Percentiles rank a stretch among this genome's conserved stretches.
Evolutionary conservation across 2,329 filamentous ascomycete genomes (phyloP).

Genomic region (Mycosphaerelloides madeirae): DNA sequence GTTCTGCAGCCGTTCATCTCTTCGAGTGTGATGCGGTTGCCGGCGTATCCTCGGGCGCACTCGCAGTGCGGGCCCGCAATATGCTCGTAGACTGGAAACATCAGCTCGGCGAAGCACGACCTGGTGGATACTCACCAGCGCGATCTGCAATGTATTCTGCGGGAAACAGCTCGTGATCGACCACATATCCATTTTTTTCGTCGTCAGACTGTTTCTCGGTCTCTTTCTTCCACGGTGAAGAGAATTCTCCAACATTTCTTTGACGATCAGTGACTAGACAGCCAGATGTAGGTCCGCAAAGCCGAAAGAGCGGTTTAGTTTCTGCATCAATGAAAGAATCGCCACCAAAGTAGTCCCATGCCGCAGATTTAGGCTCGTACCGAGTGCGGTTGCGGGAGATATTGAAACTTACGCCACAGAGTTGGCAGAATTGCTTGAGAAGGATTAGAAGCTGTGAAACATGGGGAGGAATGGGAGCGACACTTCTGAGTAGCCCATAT

Average conservation of each 20-base stretch:
- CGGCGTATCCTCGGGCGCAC: constrained; percentile 8
- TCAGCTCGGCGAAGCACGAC: not conserved
- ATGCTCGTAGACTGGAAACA: constrained; percentile 8
- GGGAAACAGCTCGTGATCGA: too few relatives aligned
- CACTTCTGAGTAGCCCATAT: constrained; percentile 5
- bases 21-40: constrained; percentile 7
- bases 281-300: constrained; percentile 2
- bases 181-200: not conserved
- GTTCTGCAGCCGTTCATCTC: constrained; percentile 13
- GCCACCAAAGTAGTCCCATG: constrained; percentile 3
- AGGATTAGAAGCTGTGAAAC: not conserved
- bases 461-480: not conserved
- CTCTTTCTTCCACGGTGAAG: not conserved
- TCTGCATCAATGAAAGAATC: not conserved
- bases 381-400: constrained; percentile 7
- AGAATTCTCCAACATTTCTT: not conserved
- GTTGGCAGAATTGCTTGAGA: constrained; percentile 4
- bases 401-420: constrained; percentile 14
- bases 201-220: not conserved
- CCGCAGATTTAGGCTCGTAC: constrained; percentile 4
- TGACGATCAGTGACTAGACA: constrained; percentile 4
- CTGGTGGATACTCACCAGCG: not conserved
- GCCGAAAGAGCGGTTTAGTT: not conserved
- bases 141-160: too few relatives aligned
- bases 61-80: constrained; percentile 11